Evolutionary conservation across 148 eudicot species (phyloP), one percentile per base, ranked within the genome.

Genomic region (Agrostemma githago): DNA sequence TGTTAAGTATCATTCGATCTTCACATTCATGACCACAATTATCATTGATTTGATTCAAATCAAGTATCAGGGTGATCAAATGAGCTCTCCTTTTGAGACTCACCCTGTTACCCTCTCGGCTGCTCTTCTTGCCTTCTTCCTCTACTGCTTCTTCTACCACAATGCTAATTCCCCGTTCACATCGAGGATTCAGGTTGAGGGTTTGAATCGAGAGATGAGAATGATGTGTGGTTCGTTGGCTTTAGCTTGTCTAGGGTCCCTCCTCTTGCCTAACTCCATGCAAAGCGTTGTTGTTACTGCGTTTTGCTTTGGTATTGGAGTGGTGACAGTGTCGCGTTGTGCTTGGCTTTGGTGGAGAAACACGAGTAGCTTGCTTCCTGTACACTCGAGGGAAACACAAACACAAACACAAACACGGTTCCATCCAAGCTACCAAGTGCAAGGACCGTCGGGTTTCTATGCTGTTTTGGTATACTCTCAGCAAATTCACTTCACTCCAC

Each of bases 91-190:
- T 43, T 72, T 62, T 11, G 58, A 60, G n/a, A 73, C 68, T 14
- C 20, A 73, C 56, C 76, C 68, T 0, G 2, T 6, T 17, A 42
- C 68, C 1, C 37, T 73, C 21, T 42, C 39, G 41, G 48, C 26
- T 3, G 38, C 56, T 43, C 16, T 73, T 4, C 21, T 73, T 0
- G 40, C 54, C 66, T 60, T 72, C n/a, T 72, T 72, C 75, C 75
- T 46, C 51, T 46, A 46, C 10, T 46, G 51, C 51, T 46, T 46
- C 51, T 6, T 46, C 51, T 6, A 46, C 51, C 51, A 46, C 5
- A 46, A 46, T 46, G 2, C 71, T 26, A 26, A 26, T 26, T 0
- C 34, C 20, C 37, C 38, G 2, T 42, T 11, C 37, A 8, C 51
- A 46, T 46, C 51, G 2, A 46, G 51, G 5, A 46, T 46, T 46